Conservation (phyloP, 106 monocot genomes). For the Phalaenopsis aphrodite region DNA sequence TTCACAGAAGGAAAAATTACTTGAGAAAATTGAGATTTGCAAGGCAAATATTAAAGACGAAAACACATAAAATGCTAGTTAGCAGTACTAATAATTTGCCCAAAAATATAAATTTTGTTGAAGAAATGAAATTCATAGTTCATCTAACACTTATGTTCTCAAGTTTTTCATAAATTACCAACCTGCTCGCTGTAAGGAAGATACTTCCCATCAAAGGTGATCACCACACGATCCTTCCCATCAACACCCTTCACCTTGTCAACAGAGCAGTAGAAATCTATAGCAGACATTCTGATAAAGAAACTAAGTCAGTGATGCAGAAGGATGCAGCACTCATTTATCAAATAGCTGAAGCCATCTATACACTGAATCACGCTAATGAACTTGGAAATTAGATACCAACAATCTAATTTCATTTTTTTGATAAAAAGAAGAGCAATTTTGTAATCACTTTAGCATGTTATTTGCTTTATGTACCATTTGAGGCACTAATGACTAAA, state of each 20-base stretch:
- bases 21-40: no score
- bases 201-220: constrained; percentile 93
- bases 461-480: background rate
- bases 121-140: constrained; percentile 3
- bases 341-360: background rate
- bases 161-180: background rate
- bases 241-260: constrained; percentile 81
- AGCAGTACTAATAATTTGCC: background rate
- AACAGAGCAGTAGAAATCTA: constrained; percentile 89
- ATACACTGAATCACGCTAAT: background rate
- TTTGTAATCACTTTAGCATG: background rate
- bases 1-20: no score
- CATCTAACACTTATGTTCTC: background rate
- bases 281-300: constrained; percentile 75
- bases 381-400: background rate
- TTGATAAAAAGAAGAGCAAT: background rate
- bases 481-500: background rate
- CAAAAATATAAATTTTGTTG: background rate
- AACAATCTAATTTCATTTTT: background rate
- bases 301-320: background rate
- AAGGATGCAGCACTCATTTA: background rate
- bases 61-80: no score
- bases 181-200: constrained; percentile 83
- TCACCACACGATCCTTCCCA: constrained; percentile 78
- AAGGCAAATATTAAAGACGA: no score